Evolutionary conservation across 106 monocot genomes (phyloP), one percentile per base, ranked within the genome.

Genomic region (Dendrobium officinale): DNA sequence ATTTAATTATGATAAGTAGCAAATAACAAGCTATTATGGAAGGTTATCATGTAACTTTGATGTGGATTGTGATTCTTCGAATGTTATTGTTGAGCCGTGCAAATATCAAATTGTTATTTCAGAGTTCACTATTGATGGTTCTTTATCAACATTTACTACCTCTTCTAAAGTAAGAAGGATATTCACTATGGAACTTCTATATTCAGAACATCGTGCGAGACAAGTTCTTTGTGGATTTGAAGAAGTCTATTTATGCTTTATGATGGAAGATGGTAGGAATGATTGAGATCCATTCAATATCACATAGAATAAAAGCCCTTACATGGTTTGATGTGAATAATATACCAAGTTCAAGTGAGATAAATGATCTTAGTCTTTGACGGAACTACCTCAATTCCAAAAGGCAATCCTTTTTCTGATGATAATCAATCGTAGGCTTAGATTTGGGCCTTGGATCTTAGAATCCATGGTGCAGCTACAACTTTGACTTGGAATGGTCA

Each of bases 381-480:
- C 93, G 95, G 31, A 99, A 95, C 80, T 99, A 99, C 82, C 37
- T 88, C 95, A 24, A 86, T 95, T 80, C 95, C 99, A 10, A 84
- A 88, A 42, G 99, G 93, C 78, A 99, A 99, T 68, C 95, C 99
- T 48, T 93, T 54, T 29, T 73, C 74, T 55, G 85, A 85, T 74
- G 88, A 90, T 81, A 87, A 56, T 61, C 78, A 58, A 64, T 83
- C 86, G 19, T 85, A 81, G 77, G 83, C 83, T 45, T 95, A 99
- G 84, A 92, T 95, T 77, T 99, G 95, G 95, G 99, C 99, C 9
- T 66, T 87, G 20, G 95, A 95, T 61, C 78, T 99, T 9, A 86
- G 99, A 79, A 99, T 87, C 99, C 99, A 56, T 99, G 99, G 99
- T 86, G 95, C 15, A 93, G 95, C 37, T 37, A 37, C 83, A 99